Percentiles rank a stretch among this genome's conserved stretches.
Conservation (phyloP, 148 eudicot genomes). For the Rhododendron molle region DNA sequence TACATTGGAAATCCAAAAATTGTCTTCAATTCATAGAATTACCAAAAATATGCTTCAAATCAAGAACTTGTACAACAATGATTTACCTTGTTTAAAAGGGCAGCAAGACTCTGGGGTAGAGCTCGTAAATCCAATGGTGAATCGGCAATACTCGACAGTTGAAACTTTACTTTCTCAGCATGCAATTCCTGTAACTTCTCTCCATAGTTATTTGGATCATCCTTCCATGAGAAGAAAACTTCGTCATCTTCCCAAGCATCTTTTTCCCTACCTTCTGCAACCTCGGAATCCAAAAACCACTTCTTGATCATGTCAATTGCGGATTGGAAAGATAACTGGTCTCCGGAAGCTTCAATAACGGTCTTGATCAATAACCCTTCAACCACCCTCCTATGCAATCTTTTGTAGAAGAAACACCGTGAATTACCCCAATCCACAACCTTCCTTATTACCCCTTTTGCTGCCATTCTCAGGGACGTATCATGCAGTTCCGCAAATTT, state of each 20-base stretch:
- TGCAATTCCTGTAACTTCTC: conserved; percentile 66
- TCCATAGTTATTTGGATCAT: conserved; percentile 50
- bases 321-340: conserved; percentile 50
- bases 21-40: background rate
- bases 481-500: conserved; percentile 95
- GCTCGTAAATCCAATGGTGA: conserved; percentile 67
- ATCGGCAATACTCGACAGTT: conserved; percentile 52
- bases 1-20: conserved; percentile 23
- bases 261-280: conserved; percentile 23
- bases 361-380: conserved; percentile 70
- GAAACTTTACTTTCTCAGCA: conserved; percentile 58
- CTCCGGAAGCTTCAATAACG: conserved; percentile 75
- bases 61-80: background rate
- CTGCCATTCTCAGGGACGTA: conserved; percentile 88
- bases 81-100: conserved; percentile 70
- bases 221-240: conserved; percentile 72
- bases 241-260: conserved; percentile 70
- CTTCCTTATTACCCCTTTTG: conserved; percentile 74
- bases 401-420: conserved; percentile 65
- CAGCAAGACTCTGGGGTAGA: conserved; percentile 78
- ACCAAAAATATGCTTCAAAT: background rate
- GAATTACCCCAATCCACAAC: conserved; percentile 76
- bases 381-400: conserved; percentile 63
- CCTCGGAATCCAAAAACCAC: conserved; percentile 67
- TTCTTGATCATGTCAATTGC: conserved; percentile 65